Evolutionary conservation across 1,139 yeast genomes (phyloP).

Genomic region (Blastobotrys capitulatus): DNA sequence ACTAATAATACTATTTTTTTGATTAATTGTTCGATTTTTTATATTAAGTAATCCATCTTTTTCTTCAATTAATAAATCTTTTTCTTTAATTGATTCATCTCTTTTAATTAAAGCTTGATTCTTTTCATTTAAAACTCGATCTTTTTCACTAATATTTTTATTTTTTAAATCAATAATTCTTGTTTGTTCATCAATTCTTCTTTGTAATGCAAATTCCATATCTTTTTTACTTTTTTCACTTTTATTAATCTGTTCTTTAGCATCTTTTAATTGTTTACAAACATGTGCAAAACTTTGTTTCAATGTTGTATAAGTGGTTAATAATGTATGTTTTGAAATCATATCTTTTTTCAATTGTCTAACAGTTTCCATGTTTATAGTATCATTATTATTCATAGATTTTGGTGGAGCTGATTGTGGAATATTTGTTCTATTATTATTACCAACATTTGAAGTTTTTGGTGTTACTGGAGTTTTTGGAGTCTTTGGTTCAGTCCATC

Average conservation of each 20-base stretch:
- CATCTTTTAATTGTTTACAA: constrained; percentile 15
- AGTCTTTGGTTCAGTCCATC: not conserved
- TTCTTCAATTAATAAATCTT: not conserved
- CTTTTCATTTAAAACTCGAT: not conserved
- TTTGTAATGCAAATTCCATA: not conserved
- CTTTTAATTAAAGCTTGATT: not conserved
- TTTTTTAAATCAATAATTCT: not conserved
- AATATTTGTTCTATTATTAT: not conserved
- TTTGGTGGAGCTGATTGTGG: constrained; percentile 1
- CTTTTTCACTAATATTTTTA: not conserved
- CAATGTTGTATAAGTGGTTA: constrained; percentile 17
- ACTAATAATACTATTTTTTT: not conserved
- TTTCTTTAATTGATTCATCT: not conserved
- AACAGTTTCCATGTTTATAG: constrained; percentile 12
- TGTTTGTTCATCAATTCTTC: not conserved
- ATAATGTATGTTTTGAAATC: constrained; percentile 15
- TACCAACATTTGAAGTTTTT: not conserved
- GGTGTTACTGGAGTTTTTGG: not conserved
- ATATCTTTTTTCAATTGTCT: constrained; percentile 16
- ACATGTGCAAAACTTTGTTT: constrained; percentile 18
- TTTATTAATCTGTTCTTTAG: constrained; percentile 8
- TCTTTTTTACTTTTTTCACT: constrained; percentile 3
- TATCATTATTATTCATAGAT: not conserved
- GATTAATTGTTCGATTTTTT: not conserved
- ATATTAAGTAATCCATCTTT: not conserved